These are phyloP conservation scores for Oryza australiensis DNA, from an alignment of 176 grass and related monocot species.

Conservation along the genomic window DNA sequence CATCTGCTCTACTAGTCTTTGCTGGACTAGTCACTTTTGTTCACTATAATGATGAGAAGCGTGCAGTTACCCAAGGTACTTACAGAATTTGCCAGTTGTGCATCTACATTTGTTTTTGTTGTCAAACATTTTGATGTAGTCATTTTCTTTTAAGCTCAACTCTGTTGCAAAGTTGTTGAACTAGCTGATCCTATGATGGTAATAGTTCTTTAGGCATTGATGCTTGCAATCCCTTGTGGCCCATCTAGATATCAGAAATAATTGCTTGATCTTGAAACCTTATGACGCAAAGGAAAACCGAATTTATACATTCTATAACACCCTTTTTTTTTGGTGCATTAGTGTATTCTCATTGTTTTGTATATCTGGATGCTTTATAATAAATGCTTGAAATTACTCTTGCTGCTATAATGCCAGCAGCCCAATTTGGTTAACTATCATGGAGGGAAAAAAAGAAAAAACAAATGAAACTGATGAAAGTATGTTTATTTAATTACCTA, in stretches of 20 bases:
- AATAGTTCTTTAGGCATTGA: neutral
- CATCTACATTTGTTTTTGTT: slow-evolving; percentile 28
- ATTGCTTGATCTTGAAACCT: slow-evolving; percentile 2
- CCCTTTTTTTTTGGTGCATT: neutral
- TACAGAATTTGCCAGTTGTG: slow-evolving; percentile 25
- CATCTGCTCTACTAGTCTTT: slow-evolving; percentile 60
- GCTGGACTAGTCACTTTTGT: slow-evolving; percentile 64
- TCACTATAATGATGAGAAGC: slow-evolving; percentile 92
- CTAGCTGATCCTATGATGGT: neutral
- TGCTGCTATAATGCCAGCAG: neutral
- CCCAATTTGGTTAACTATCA: neutral
- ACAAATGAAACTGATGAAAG: neutral
- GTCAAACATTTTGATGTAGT: slow-evolving; percentile 23
- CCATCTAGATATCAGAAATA: neutral
- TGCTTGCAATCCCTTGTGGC: slow-evolving; percentile 7
- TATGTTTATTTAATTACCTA: neutral
- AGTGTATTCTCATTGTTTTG: neutral
- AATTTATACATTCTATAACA: neutral
- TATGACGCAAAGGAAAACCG: neutral
- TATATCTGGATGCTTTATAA: neutral
- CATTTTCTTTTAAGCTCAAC: slow-evolving; percentile 8
- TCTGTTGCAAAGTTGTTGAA: neutral
- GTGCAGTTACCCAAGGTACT: slow-evolving; percentile 73
- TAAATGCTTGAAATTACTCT: neutral
- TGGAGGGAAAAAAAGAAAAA: neutral